Evolutionary conservation across 2,329 filamentous ascomycete species (phyloP), one percentile per base, ranked within the genome.

Genomic region (Meredithiella fracta): DNA sequence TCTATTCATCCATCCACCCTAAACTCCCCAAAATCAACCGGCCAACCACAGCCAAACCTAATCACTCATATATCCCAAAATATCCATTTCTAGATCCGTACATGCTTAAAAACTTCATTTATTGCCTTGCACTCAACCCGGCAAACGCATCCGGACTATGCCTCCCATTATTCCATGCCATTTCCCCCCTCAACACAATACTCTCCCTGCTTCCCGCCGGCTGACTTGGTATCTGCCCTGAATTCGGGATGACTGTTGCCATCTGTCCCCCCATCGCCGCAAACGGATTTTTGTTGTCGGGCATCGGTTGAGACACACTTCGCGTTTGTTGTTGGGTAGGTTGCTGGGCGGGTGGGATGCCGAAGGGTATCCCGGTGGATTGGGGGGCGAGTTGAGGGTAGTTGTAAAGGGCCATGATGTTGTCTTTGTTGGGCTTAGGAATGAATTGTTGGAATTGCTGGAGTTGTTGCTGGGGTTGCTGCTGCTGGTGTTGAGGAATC

Each of bases 131-230:
- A 63, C 83, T 87, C 60, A 90, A 70, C 53, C 82, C 85, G 1
- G 85, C 80, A 73, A 89, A 90, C 14, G 85, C 85, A 67, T 90
- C 85, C 2, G 85, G 85, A 62, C 84, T 88, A 64, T 89, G 85
- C 44, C 85, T 72, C 8, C 85, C 85, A 62, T 82, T 83, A 62
- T 73, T 73, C 78, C 78, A 81, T 49, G 77, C 74, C 72, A 81
- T 76, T 56, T 79, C 78, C 66, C 79, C 73, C 42, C 84, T 77
- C 61, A 80, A 74, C 56, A 73, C 78, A 65, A 86, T 78, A 66
- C 85, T 89, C 64, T 89, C 85, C 51, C 84, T 76, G 63, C 83
- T 89, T 11, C 47, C 58, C n/a, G 49, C 54, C 7, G 23, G 52
- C 49, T 47, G 34, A 31, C 52, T 17, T 14, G 56, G 34, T 26